Base-by-base conservation (phyloP, 1,284 basidiomycete species). In the Microbotryum violaceum region DNA sequence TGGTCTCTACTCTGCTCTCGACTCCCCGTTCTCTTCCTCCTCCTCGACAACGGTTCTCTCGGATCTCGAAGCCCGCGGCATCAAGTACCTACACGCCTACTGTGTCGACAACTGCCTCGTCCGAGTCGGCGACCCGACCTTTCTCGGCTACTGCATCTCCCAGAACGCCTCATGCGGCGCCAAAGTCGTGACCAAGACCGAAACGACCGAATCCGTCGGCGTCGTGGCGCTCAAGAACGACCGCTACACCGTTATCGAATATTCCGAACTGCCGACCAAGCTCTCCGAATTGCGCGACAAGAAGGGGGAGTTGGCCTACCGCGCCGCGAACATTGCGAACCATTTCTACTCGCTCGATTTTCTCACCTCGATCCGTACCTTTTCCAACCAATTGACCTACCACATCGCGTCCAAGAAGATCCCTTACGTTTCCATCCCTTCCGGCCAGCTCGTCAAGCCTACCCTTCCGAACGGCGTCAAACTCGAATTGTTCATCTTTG, bases 321-420 rank as follows among this genome's bases (percentile, higher is more conserved):
- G 93, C 64, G 94, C 93, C 4, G 96, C 84, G 57, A 99, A 99
- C 80, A 97, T 98, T 74, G 96, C 83, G 73, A 98, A 97, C 78
- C 96, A 99, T 78, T 97, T 97, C 77, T 99, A 97, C 79, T 94
- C 93, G 50, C 86, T 86, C 50, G 77, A 81, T 23, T 98, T 91
- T 80, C 82, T 99, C 62, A 82, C 88, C 64, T 76, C 79, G 42
- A 86, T 94, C 63, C 85, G 88, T 70, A 79, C 82, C 2, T 93
- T 97, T 75, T 60, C 61, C 57, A 94, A 97, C 77, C 80, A 90
- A 69, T 89, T 98, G 78, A 87, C 92, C 27, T 97, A 89, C 83
- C 96, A 99, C 79, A 91, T 99, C 74, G 96, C 96, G 42, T 85
- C 88, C 72, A 98, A 99, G 79, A 98, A 98, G 82, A 98, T 98